Percentiles rank a stretch among this genome's conserved stretches.
Conservation (phyloP, 2,329 filamentous ascomycete genomes). For the Gnomoniopsis smithogilvyi region DNA sequence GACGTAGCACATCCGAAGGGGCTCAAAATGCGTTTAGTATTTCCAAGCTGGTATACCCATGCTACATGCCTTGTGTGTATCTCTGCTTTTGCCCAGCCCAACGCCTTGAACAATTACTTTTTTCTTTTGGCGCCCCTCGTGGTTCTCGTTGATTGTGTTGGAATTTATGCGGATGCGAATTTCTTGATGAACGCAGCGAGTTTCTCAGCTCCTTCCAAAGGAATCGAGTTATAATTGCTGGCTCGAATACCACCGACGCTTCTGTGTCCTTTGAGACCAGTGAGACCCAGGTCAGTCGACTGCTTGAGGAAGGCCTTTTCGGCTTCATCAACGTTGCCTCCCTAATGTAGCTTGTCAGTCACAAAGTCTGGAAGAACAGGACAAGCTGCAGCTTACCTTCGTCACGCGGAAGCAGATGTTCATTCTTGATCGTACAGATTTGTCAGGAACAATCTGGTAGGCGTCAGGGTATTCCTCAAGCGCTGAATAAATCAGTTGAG, state of each 20-base stretch:
- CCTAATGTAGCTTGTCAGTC: constrained; percentile 20
- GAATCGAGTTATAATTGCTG: constrained; percentile 86
- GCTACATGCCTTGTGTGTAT: not conserved
- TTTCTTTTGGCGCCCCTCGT: not conserved
- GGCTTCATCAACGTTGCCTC: constrained; percentile 59
- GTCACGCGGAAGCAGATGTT: constrained; percentile 88
- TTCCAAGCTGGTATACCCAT: not conserved
- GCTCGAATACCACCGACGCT: constrained; percentile 82
- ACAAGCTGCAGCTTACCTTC: constrained; percentile 34
- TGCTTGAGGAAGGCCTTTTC: constrained; percentile 80
- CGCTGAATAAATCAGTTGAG: constrained; percentile 69
- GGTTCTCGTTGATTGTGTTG: not conserved
- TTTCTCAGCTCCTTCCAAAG: constrained; percentile 64
- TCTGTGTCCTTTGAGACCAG: constrained; percentile 85
- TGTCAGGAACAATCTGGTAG: constrained; percentile 77
- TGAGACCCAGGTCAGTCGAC: constrained; percentile 64
- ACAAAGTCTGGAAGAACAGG: not conserved
- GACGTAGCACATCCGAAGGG: not conserved
- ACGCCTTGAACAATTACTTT: constrained; percentile 5
- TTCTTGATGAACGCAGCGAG: constrained; percentile 59
- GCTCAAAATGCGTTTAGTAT: not conserved
- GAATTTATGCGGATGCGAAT: constrained; percentile 41
- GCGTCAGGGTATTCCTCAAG: constrained; percentile 70
- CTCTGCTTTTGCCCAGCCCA: not conserved
- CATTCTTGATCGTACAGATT: constrained; percentile 77